Base-by-base conservation (phyloP, 768 basidiomycete species). In the Flagelloscypha sp. region DNA sequence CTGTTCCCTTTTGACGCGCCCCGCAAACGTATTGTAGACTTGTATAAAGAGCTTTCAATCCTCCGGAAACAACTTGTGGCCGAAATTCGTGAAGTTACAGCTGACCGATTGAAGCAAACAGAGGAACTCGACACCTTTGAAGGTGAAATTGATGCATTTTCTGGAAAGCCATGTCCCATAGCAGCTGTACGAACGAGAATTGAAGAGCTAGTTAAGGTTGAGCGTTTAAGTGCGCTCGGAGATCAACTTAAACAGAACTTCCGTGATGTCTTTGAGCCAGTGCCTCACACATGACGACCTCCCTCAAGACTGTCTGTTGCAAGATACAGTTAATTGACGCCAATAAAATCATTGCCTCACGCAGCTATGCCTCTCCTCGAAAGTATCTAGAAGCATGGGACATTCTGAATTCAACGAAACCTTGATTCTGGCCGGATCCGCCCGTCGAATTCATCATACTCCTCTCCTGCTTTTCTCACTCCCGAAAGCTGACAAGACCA, bases 401-500 rank as follows among this genome's bases (percentile, higher is more conserved):
- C 3, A 52, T 24, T 0, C 41, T 68, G 0, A n/a, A 46, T 70
- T 0, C 32, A 63, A 0, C 39, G 58, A 13, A 61, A 64, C 33
- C 31, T 67, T 0, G 48, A 44, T 0, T 51, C 57, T 2, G 62
- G 65, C 0, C 36, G 48, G 0, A 52, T 68, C 0, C 38, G 44
- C 0, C 56, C 52, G 0, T 66, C 57, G 0, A 42, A 43, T 0
- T 59, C 53, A 0, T 27, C 30, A 0, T 54, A 49, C 27, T 56
- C 57, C 0, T 70, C 57, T 0, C 65, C 61, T 0, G 49, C 54
- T 0, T 70, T 68, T 36, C 48, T 67, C 1, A 57, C 68, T 3
- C 61, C 18, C 54, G 0, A 63, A 63, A 28, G 29, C 52, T 0
- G 56, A 62, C 27, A 37, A 41, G 0, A 46, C 32, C n/a, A 10